Conservation (phyloP, 208 protist genomes). For the Wallacemonas sp. region DNA sequence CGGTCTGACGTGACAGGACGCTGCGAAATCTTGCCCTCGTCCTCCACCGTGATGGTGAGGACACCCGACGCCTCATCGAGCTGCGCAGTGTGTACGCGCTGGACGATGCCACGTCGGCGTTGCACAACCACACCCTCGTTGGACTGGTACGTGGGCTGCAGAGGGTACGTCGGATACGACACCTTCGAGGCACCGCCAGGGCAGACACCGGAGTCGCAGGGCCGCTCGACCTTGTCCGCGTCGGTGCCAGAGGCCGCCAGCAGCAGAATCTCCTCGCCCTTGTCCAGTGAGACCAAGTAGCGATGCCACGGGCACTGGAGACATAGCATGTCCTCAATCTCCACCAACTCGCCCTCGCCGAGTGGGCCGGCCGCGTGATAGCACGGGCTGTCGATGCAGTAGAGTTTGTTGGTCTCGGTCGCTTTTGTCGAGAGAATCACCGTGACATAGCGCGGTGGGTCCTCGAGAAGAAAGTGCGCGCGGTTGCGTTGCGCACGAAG, state of each 20-base stretch:
- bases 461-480: constrained; percentile 83
- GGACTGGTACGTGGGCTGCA: constrained; percentile 29
- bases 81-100: constrained; percentile 62
- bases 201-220: neutral
- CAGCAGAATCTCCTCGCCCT: constrained; percentile 59
- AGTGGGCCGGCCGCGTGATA: constrained; percentile 84
- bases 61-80: constrained; percentile 72
- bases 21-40: constrained; percentile 44
- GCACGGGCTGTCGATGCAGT: constrained; percentile 83
- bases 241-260: constrained; percentile 28
- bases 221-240: neutral
- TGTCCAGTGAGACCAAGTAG: constrained; percentile 78
- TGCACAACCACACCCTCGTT: constrained; percentile 24
- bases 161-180: constrained; percentile 35
- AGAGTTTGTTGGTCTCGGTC: constrained; percentile 35
- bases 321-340: constrained; percentile 85
- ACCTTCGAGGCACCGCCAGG: neutral
- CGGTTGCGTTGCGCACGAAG: constrained; percentile 69
- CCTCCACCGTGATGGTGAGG: constrained; percentile 74
- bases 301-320: constrained; percentile 83
- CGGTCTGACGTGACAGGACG: constrained; percentile 64
- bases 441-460: constrained; percentile 81
- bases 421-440: constrained; percentile 50
- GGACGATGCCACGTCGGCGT: constrained; percentile 37
- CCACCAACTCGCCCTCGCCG: constrained; percentile 78